Evolutionary conservation across 2,329 filamentous ascomycete genomes (phyloP).

Genomic region (Ascochyta fabae): DNA sequence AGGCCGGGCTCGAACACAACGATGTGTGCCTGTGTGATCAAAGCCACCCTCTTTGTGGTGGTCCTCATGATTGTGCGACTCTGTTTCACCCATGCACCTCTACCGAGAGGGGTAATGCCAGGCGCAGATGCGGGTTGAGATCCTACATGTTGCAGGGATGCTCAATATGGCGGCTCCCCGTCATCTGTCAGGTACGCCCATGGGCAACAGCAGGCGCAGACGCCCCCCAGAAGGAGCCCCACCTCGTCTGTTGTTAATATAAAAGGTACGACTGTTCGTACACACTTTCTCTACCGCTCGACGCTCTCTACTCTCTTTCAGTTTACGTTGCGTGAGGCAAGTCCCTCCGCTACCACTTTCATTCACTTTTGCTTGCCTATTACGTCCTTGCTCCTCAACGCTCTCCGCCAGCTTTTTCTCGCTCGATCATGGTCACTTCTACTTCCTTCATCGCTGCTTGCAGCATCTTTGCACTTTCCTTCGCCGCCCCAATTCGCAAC

Average conservation of each 20-base stretch:
- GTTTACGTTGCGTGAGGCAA: constrained; percentile 10
- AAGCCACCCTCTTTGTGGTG: constrained; percentile 9
- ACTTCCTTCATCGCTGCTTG: constrained; percentile 33
- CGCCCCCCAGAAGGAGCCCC: constrained; percentile 1
- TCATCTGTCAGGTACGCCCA: constrained; percentile 11
- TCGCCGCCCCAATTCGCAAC: constrained; percentile 30
- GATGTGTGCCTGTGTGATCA: constrained; percentile 6
- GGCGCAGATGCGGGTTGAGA: constrained; percentile 16
- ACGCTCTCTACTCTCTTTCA: constrained; percentile 6
- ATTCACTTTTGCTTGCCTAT: constrained; percentile 1
- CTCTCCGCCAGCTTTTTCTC: background rate
- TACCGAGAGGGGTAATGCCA: constrained; percentile 23
- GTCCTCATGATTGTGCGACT: constrained; percentile 15
- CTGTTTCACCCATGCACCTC: constrained; percentile 30
- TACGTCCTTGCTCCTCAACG: background rate
- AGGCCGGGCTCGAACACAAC: constrained; percentile 2
- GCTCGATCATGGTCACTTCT: constrained; percentile 26
- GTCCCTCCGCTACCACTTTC: constrained; percentile 11
- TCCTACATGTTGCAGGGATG: constrained; percentile 2
- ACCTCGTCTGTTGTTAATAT: constrained; percentile 1
- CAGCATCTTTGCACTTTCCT: constrained; percentile 36
- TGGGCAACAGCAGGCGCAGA: constrained; percentile 8
- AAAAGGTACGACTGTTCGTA: constrained; percentile 9
- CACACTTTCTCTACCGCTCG: constrained; percentile 5
- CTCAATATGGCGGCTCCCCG: background rate